These are phyloP conservation scores for Citrullus colocynthis DNA, from an alignment of 306 rosid species.

Conservation along the genomic window DNA sequence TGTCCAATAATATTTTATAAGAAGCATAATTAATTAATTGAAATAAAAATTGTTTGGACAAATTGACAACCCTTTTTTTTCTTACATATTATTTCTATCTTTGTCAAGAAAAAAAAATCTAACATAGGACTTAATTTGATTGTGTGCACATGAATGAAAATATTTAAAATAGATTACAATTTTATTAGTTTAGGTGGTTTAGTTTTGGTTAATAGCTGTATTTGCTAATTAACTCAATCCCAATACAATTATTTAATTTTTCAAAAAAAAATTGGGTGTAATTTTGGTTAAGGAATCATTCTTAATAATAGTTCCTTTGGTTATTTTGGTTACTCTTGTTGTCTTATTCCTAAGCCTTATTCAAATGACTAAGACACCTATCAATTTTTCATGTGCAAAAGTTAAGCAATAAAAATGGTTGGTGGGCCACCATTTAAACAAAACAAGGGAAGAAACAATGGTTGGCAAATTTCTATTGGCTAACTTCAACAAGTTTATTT, in stretches of 20 bases:
- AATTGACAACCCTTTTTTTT: neutral
- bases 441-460: neutral
- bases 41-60: neutral
- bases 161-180: neutral
- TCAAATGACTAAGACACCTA: neutral
- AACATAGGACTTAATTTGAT: neutral
- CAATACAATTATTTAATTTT: neutral
- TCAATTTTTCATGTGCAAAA: neutral
- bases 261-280: neutral
- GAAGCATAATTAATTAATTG: neutral
- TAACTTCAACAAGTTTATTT: neutral
- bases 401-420: neutral
- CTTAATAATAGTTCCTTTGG: neutral
- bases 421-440: neutral
- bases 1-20: neutral
- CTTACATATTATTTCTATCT: neutral
- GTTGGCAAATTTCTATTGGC: neutral
- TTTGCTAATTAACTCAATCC: neutral
- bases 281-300: neutral
- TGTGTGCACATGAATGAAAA: neutral
- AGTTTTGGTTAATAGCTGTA: neutral
- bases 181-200: neutral
- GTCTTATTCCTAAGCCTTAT: neutral
- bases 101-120: neutral
- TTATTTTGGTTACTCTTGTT: neutral